Conservation (phyloP, 1,139 yeast genomes). For the Maudiozyma humilis region DNA sequence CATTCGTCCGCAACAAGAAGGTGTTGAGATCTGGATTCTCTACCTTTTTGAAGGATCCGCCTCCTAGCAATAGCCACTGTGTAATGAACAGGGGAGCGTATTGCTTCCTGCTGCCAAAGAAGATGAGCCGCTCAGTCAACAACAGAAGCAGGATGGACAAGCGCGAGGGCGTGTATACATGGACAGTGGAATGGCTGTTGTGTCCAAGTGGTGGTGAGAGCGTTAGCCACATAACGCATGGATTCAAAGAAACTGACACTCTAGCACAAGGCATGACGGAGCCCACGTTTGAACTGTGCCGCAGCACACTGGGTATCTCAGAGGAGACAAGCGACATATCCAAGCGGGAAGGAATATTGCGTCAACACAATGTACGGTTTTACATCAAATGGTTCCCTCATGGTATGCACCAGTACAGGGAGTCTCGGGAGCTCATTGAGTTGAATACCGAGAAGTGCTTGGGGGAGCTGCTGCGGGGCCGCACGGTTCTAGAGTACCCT, state of each 20-base stretch:
- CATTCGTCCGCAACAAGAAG: constrained; percentile 30
- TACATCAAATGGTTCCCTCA: constrained; percentile 27
- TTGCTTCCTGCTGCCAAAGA: constrained; percentile 51
- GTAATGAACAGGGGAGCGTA: constrained; percentile 39
- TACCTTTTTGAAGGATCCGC: constrained; percentile 4
- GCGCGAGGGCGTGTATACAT: constrained; percentile 49
- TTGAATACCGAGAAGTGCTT: constrained; percentile 17
- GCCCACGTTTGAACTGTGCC: not conserved
- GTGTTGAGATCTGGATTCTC: constrained; percentile 22
- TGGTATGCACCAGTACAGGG: constrained; percentile 18
- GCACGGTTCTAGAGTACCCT: constrained; percentile 70
- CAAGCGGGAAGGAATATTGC: constrained; percentile 7
- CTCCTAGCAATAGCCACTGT: constrained; percentile 1
- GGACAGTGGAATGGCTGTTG: constrained; percentile 75
- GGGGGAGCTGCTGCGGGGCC: constrained; percentile 45
- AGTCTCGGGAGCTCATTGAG: constrained; percentile 23
- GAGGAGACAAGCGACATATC: constrained; percentile 22
- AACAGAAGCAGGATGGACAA: constrained; percentile 75
- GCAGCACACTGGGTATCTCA: constrained; percentile 9
- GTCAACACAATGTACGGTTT: constrained; percentile 16
- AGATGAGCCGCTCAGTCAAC: constrained; percentile 60
- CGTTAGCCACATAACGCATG: constrained; percentile 37
- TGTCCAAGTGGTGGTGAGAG: constrained; percentile 25
- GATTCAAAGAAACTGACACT: constrained; percentile 34
- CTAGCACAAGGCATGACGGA: constrained; percentile 20